phyloP scores from a whole-genome alignment of 768 basidiomycete species.

The Naganishia randhawae region DNA sequence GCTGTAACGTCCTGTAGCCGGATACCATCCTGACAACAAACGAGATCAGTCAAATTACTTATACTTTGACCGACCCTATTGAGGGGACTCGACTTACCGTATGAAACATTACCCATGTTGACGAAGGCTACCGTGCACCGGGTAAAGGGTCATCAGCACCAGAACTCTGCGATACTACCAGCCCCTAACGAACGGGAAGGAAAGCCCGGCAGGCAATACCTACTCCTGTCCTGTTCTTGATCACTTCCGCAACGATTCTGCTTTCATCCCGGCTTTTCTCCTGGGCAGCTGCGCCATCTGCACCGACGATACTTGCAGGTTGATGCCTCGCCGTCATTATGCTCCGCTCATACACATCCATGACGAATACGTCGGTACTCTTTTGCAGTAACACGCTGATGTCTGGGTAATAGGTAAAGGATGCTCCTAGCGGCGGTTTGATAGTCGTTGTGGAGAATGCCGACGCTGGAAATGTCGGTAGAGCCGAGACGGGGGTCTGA shows the following conservation, averaged over 20 bases:
- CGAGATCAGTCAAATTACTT: not conserved
- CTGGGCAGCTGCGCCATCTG: not conserved
- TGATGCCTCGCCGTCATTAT: constrained; percentile 10
- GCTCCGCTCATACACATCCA: constrained; percentile 42
- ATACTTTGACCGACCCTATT: not conserved
- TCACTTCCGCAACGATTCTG: constrained; percentile 44
- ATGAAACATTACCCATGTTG: constrained; percentile 24
- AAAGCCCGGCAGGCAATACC: constrained; percentile 19
- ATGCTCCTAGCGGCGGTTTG: constrained; percentile 42
- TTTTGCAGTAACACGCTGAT: constrained; percentile 43
- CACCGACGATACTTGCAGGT: no score
- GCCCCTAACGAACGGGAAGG: no score
- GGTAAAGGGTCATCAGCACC: no score
- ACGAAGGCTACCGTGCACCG: constrained; percentile 2
- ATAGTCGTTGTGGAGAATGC: constrained; percentile 41
- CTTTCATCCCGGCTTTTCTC: not conserved
- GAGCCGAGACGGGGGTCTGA: constrained; percentile 31
- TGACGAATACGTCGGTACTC: constrained; percentile 41
- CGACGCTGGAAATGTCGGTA: constrained; percentile 40
- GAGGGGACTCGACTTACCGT: not conserved
- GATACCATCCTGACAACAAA: not conserved
- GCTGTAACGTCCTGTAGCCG: not conserved
- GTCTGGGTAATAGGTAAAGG: constrained; percentile 43
- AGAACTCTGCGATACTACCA: no score
- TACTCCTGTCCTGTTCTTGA: constrained; percentile 44